Evolutionary conservation across 1,284 basidiomycete genomes (phyloP), one percentile per base, ranked within the genome.

Genomic region (Mixia osmundae): DNA sequence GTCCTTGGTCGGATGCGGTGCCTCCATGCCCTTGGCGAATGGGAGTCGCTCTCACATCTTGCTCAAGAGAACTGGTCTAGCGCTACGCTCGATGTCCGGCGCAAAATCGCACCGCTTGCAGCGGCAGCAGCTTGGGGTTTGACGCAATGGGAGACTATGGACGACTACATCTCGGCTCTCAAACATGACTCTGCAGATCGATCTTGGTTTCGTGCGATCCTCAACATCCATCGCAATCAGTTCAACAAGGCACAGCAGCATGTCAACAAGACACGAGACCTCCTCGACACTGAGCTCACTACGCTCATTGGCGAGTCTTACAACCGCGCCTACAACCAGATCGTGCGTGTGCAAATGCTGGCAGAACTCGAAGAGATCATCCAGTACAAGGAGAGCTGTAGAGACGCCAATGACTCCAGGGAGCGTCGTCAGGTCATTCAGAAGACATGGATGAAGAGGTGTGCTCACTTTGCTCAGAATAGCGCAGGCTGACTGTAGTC

Each of bases 291-390:
- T 1, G 89, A 97, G 54, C 62, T 99, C 31, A 82, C 76, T 0
- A 77, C 80, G 1, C 71, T 97, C 43, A 78, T 89, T 15, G 80
- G 83, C 30, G 91, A 97, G 58, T 83, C 82, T 43, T 97, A 97
- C 59, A 80, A 79, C 21, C 71, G 91, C 28, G 83, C 85, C 1
- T 97, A 97, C 59, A 89, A 82, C 50, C 75, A 80, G 30, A 79
- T 97, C 64, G 87, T 99, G 37, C 74, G 91, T 9, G 87, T 94
- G 1, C 91, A 99, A 58, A 94, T 95, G 82, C 66, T 99, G 14
- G 87, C 89, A 1, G 91, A 99, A 55, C 66, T 99, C 6, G 91
- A 99, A 53, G 91, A 99, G 55, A 94, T 97, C 47, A 87, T 97
- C 42, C 64, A 73, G 24, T 97, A 91, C 64, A 97, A 97, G 60